Conservation (phyloP, 768 basidiomycete species). For the Boletales sp. region DNA sequence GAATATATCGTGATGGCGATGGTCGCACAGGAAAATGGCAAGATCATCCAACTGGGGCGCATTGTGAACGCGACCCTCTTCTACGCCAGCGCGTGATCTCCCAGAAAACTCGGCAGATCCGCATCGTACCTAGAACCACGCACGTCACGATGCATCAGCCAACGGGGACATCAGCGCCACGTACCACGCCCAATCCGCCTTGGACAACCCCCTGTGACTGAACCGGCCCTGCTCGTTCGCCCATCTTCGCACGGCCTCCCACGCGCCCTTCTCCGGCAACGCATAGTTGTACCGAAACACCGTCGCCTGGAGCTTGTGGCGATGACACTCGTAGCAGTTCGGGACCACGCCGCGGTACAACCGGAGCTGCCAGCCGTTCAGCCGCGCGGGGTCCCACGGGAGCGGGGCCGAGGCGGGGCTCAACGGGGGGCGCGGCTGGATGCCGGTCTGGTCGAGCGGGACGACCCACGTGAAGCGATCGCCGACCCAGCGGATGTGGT, state of each 20-base stretch:
- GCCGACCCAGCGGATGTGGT: conserved; percentile 26
- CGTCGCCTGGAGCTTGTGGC: conserved; percentile 10
- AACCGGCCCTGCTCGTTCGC: conserved; percentile 1
- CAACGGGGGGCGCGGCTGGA: conserved; percentile 9
- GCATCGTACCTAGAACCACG: conserved; percentile 16
- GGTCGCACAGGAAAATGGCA: too few relatives aligned
- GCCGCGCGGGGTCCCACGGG: conserved; percentile 11
- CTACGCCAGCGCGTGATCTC: not conserved
- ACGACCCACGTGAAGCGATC: conserved; percentile 32
- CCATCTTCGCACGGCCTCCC: conserved; percentile 3
- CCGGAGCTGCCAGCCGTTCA: conserved; percentile 13
- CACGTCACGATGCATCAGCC: not conserved
- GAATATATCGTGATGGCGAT: too few relatives aligned
- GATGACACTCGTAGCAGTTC: not conserved
- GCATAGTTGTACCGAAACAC: conserved; percentile 25
- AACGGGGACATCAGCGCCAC: not conserved
- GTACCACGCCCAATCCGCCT: conserved; percentile 20
- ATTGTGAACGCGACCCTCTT: too few relatives aligned
- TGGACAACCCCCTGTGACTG: not conserved
- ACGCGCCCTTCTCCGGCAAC: conserved; percentile 10
- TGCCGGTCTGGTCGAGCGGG: conserved; percentile 22
- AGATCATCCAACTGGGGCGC: too few relatives aligned
- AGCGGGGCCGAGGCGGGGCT: conserved; percentile 10
- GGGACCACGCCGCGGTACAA: too few relatives aligned
- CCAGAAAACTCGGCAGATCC: conserved; percentile 13